Evolutionary conservation across 805 yeast genomes (phyloP), one percentile per base, ranked within the genome.

Genomic region (Yarrowia sp.): DNA sequence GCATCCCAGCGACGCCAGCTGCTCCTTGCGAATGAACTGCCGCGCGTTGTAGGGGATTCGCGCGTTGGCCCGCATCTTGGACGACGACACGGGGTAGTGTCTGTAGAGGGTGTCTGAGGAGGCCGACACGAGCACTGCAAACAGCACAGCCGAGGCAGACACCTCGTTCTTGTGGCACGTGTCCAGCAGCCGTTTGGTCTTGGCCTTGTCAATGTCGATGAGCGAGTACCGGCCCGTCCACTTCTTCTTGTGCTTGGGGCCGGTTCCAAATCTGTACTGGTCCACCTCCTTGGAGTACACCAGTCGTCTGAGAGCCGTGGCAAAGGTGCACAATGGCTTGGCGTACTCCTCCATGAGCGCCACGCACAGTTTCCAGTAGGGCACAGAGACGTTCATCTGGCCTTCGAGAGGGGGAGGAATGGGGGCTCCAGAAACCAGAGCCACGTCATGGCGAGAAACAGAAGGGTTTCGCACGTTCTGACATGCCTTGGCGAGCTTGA

Each of bases 1-100:
- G 22, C 63, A 56, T 16, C 63, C 63, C 48, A 56, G 14, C 38
- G 48, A 41, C 5, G 63, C 22, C 38, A 56, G 48, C 48, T 41
- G 46, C 38, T 83, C 87, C 71, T 86, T 87, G 69, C 87, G 87
- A 77, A 93, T 94, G 78, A 88, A 93, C 63, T 88, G 85, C 69
- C 91, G 85, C 4, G 98, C 97, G 76, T 93, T 93, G 92, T 97
- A 91, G 0, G 91, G 85, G 67, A 93, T 89, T 76, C 90, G 96
- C 0, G 89, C 91, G 38, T 41, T 41, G 22, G 48, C 63, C 5
- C 63, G 63, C 63, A 56, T 56, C 32, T 56, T 56, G 8, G 48
- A 22, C 38, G 63, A 56, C 22, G 63, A 56, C 19, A 56, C 63
- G 48, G 63, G 63, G 40, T 41, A 56, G 63, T 56, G 63, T 26